Base-by-base conservation (phyloP, 352 stramenopile species). In the Globisporangium ultimum region DNA sequence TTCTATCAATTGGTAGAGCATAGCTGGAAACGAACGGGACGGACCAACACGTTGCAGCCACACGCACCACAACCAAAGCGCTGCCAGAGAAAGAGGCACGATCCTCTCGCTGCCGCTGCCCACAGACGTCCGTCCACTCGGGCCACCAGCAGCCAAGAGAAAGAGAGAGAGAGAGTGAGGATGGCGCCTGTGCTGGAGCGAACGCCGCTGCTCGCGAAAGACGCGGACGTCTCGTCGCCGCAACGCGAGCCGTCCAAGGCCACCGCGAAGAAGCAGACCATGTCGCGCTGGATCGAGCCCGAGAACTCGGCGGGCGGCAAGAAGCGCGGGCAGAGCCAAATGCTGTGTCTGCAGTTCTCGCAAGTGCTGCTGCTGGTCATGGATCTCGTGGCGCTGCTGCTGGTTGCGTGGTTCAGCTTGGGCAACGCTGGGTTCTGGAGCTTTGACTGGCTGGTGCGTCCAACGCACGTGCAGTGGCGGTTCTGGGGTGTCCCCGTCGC, bases 401-500 rank as follows among this genome's bases (percentile, higher is more conserved):
- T 61, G 8, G 67, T 90, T 3, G 75, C 70, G 57, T 67, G 73
- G 48, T 64, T 85, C n/a, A 84, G 78, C 20, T 66, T 91, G 24
- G 79, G 79, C 6, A 55, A 57, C 6, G 28, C 53, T 0, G 70
- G 59, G 45, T 86, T 89, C 49, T 57, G 69, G 10, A 36, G 41
- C 2, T 32, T 75, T 32, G 13, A 50, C 14, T 92, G 82, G 82
- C 71, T 92, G 13, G 56, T 84, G 24, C 71, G 78, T 28, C 57
- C 72, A 2, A 55, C 69, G 10, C 57, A 65, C 24, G 60, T 74
- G 32, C 68, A 78, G 41, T 93, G 81, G 81, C 80, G 80, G 51
- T 93, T 83, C 77, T 91, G 83, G 75, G 81, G 81, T 2, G 60
- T 93, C 1, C 82, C 84, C 0, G 80, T 91, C 46, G 75, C 75